Base-by-base conservation (phyloP, 495 filamentous ascomycete genomes). In the Penicillium longicatenatum region DNA sequence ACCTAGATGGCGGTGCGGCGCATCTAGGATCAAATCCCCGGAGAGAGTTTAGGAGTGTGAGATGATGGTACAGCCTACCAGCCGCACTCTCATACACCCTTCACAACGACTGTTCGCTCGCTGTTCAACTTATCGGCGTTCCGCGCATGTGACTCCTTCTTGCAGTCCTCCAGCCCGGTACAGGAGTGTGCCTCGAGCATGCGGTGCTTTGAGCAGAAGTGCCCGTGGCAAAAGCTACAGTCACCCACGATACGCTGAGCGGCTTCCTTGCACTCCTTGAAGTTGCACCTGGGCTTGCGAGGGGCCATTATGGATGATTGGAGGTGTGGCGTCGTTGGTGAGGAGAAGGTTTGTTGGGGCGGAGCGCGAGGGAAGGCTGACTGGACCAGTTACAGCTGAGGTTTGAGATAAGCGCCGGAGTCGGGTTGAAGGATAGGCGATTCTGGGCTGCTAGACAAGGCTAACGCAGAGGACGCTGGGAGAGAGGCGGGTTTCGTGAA, bases 231-330 rank as follows among this genome's bases (percentile, higher is more conserved):
- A 76, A 98, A 98, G 52, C 85, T 88, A 79, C 94, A 98, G 75
- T 98, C 94, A 10, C 95, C 95, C 43, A 96, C 89, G 68, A 98
- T 97, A 54, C 89, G 84, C 71, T 95, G 91, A 21, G 92, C 92
- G 31, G 83, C 82, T 59, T 87, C 84, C 70, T 83, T 91, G 85
- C 94, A 98, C 59, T 90, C 87, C 77, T 91, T 92, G 81, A 88
- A 91, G 59, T 83, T 86, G 82, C 94, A 98, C 57, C 87, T 84
- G 61, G 89, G 85, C 83, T 92, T 96, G 77, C 89, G 90, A 58
- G 86, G 82, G 60, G 89, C 78, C 73, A 77, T 85, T 75, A 58
- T 70, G 62, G 61, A 21, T 46, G 14, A 22, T 30, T 52, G 58
- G 49, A 56, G 58, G 12, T 24, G 46, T 42, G 47, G 30, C 24